A percentile compares a stretch with the other conserved stretches of the same genome.
These are phyloP conservation scores for Candida michaelii DNA, from an alignment of 805 yeast genomes.

Conservation along the genomic window DNA sequence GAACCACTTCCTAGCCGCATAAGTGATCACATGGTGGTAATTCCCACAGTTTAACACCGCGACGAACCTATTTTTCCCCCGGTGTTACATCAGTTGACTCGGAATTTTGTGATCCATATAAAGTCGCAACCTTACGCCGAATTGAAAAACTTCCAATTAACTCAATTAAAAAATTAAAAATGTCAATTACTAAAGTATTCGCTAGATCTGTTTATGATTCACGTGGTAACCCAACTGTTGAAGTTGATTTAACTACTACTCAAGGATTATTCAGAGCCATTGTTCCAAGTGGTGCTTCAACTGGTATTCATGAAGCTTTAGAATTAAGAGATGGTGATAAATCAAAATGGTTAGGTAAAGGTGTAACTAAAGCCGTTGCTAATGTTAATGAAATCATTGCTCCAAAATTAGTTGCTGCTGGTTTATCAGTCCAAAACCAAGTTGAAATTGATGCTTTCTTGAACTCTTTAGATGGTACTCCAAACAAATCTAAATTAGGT, in stretches of 20 bases:
- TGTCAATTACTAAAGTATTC: constrained; percentile 85
- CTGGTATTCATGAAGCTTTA: constrained; percentile 98
- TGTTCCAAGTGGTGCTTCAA: constrained; percentile 99
- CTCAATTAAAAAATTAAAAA: constrained; percentile 26
- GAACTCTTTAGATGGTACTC: constrained; percentile 87
- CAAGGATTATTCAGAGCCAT: constrained; percentile 94
- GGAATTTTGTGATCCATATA: constrained; percentile 18
- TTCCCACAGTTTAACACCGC: not conserved
- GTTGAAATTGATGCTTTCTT: constrained; percentile 83
- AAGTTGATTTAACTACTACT: constrained; percentile 92
- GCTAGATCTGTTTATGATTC: constrained; percentile 99
- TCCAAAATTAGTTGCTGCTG: constrained; percentile 83
- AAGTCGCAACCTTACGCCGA: constrained; percentile 8
- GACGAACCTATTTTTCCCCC: not conserved
- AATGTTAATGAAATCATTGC: constrained; percentile 94
- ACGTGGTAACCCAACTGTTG: constrained; percentile 99
- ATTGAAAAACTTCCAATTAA: constrained; percentile 4
- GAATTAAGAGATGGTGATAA: constrained; percentile 98
- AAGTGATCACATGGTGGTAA: constrained; percentile 5
- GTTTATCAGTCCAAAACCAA: constrained; percentile 86
- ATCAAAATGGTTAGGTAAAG: constrained; percentile 98
- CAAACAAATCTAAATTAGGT: constrained; percentile 96
- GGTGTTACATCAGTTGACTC: constrained; percentile 9
- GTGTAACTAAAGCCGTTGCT: constrained; percentile 95
- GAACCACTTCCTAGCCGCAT: constrained; percentile 3